Evolutionary conservation across 306 rosid species (phyloP).

Genomic region (Casuarina equisetifolia): DNA sequence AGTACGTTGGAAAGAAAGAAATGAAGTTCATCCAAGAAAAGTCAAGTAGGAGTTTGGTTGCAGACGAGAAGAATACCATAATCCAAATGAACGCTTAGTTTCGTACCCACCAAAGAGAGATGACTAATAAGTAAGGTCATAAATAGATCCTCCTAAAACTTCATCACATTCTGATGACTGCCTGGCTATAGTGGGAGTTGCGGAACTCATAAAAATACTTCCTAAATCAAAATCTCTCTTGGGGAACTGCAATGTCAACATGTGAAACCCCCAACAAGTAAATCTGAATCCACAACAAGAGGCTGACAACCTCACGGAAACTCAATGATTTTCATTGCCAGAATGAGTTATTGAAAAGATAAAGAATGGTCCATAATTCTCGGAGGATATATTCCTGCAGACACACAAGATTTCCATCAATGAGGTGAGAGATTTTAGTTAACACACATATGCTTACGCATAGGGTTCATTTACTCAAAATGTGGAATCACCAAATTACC

Average conservation of each 20-base stretch:
- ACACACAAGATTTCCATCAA: slow-evolving; percentile 21
- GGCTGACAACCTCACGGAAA: slow-evolving; percentile 72
- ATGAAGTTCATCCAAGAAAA: slow-evolving; percentile 19
- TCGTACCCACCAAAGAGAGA: slow-evolving; percentile 78
- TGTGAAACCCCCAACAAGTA: slow-evolving; percentile 84
- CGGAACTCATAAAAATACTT: slow-evolving; percentile 82
- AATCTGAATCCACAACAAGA: slow-evolving; percentile 93
- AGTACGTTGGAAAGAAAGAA: slow-evolving; percentile 14
- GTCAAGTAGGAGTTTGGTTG: slow-evolving; percentile 10
- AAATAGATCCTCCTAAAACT: slow-evolving; percentile 85
- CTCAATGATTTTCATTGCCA: slow-evolving; percentile 75
- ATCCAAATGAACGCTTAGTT: slow-evolving; percentile 48
- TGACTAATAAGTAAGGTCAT: slow-evolving; percentile 76
- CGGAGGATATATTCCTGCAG: slow-evolving; percentile 73
- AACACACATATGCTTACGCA: slow-evolving; percentile 1
- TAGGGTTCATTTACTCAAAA: not conserved
- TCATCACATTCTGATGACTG: slow-evolving; percentile 75
- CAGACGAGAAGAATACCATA: slow-evolving; percentile 36
- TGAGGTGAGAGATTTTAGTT: slow-evolving; percentile 20
- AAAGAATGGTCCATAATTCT: slow-evolving; percentile 43
- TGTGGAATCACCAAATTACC: not conserved
- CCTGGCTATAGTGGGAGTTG: slow-evolving; percentile 59
- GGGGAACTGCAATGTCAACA: slow-evolving; percentile 49
- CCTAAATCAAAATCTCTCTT: slow-evolving; percentile 68
- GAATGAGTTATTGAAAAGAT: slow-evolving; percentile 79